Conservation (phyloP, 2,329 filamentous ascomycete species). For the Neoscytalidium dimidiatum region DNA sequence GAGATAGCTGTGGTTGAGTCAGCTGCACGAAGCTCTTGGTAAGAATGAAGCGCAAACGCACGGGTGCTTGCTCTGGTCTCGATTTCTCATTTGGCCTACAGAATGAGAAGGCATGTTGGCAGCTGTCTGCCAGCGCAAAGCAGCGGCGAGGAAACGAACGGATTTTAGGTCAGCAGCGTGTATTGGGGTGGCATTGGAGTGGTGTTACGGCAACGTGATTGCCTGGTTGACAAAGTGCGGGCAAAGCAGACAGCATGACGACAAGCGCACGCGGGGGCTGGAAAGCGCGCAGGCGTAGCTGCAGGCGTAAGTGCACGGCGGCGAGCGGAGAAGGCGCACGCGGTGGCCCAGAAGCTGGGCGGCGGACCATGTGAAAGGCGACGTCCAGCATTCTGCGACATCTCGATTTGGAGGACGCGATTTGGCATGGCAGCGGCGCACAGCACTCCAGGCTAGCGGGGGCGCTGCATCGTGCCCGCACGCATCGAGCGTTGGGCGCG, state of each 20-base stretch:
- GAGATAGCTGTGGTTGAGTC: conserved; percentile 51
- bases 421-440: background rate
- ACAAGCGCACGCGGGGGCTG: background rate
- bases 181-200: background rate
- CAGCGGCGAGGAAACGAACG: background rate
- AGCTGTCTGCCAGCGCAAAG: background rate
- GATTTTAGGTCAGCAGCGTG: background rate
- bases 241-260: background rate
- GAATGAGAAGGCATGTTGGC: background rate
- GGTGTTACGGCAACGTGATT: conserved; percentile 2
- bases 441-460: no score
- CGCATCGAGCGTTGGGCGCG: no score
- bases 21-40: background rate
- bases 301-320: background rate
- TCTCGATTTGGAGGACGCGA: background rate
- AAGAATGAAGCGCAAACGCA: conserved; percentile 28
- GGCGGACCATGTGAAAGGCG: background rate
- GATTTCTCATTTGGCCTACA: conserved; percentile 26
- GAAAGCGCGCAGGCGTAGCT: no score
- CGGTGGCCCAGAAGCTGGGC: background rate
- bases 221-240: background rate
- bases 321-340: background rate
- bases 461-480: background rate
- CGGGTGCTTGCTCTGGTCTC: conserved; percentile 40
- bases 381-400: background rate